Evolutionary conservation across 306 rosid genomes (phyloP).

Genomic region (Trifolium pratense): DNA sequence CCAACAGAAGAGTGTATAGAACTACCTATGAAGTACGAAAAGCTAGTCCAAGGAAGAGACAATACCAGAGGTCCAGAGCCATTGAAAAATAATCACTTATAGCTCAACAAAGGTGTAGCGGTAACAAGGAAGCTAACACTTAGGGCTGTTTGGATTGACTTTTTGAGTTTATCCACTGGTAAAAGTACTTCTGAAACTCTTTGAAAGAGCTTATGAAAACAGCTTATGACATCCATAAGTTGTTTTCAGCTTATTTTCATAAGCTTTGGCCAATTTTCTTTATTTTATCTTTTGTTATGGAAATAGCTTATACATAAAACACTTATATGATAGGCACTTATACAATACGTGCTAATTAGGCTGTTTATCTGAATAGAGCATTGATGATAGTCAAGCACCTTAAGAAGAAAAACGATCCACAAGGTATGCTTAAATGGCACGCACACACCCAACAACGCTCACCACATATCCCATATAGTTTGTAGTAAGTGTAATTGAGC

Average conservation of each 20-base stretch:
- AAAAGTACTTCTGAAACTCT: too few species aligned
- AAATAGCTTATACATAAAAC: neutral
- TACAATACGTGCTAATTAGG: neutral
- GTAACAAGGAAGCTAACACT: neutral
- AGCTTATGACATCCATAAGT: neutral
- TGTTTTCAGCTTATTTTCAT: neutral
- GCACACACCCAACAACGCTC: neutral
- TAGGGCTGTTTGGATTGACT: neutral
- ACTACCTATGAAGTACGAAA: neutral
- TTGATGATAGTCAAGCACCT: neutral
- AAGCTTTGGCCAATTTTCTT: neutral
- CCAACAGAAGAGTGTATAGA: neutral
- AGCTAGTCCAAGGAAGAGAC: neutral
- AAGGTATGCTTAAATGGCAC: neutral
- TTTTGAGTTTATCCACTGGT: neutral
- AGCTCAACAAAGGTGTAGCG: neutral
- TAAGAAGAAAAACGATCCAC: neutral
- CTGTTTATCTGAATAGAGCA: neutral
- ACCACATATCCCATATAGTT: neutral
- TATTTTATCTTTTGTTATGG: neutral
- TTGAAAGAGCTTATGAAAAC: neutral
- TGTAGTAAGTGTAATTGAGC: too few species aligned
- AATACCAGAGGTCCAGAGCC: neutral
- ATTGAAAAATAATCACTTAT: neutral
- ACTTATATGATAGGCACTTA: neutral